Evolutionary conservation across 257 asterid genomes (phyloP), one percentile per base, ranked within the genome.

Genomic region (Cynanchum wilfordii): DNA sequence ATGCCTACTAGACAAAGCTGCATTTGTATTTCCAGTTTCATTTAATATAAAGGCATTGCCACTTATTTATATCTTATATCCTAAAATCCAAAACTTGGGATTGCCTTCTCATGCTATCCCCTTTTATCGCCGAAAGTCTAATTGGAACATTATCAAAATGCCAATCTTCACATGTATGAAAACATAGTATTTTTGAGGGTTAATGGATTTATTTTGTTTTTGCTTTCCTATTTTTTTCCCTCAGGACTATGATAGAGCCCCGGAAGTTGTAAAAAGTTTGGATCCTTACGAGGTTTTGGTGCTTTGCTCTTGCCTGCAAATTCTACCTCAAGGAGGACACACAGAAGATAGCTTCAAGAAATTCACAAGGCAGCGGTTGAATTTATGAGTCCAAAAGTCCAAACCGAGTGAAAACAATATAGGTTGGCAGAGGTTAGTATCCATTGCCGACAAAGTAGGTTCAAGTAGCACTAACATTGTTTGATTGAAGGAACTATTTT

Each of bases 201-300:
- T 17, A 69, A 54, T 56, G 11, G 50, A 56, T 47, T 12, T 17
- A 8, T 16, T 36, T n/a, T 16, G 16, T 33, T 54, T 66, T 30
- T 42, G 10, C 10, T 42, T 42, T 42, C 10, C 10, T 40, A 6
- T 8, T 42, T 42, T 10, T 55, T 54, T 38, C 33, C 7, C 38
- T 50, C 76, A 94, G 98, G 99, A 94, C 68, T 94, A 94, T 51
- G 95, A 88, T 84, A 83, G 99, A 86, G 83, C 90, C 77, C 97
- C 98, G 0, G 85, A 82, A 49, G 79, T 83, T 71, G 83, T 88
- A 20, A 72, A 68, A 66, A 51, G 57, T 57, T 70, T 91, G 79
- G 70, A 84, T 70, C 86, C 87, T 4, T 87, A 78, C 42, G 83
- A 89, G 75, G 91, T 85, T 13, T 78, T 88, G 79, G 90, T 95